Evolutionary conservation across 2,329 filamentous ascomycete genomes (phyloP), one percentile per base, ranked within the genome.

Genomic region (Cercospora citrullina): DNA sequence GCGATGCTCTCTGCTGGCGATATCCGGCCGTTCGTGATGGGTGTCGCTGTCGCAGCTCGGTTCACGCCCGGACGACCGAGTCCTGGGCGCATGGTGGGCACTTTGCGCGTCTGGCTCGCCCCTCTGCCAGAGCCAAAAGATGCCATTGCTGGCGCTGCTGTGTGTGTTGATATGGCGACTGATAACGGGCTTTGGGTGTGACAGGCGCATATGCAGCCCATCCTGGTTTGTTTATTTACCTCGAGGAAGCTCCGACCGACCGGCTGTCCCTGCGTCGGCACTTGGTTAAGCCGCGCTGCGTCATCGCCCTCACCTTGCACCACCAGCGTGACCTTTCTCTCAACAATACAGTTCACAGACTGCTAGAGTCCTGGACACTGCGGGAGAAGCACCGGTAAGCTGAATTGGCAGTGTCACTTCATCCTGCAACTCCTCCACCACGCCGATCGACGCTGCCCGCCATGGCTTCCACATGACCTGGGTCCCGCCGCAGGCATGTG

Each of bases 1-100:
- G 86, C 84, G 23, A 92, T 77, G 7, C 91, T 92, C 57, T 88
- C 87, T 68, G 91, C 87, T 5, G 93, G 92, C 5, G 94, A 94
- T 12, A 85, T 81, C 30, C 90, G 80, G 69, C 86, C 83, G 74
- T 79, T 80, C 18, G 79, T 60, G 79, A 79, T 77, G 66, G 82
- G 82, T 68, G 82, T 82, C 39, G 79, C 80, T 55, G 85, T 84
- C 63, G 84, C 83, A 42, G 87, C 83, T 72, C 78, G 66, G 65
- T 69, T 76, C 7, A 72, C 68, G 65, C 69, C 75, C 6, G 76
- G 77, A 26, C 85, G 83, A 26, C 87, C 85, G 39, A 84, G 85
- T 71, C 85, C 82, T 45, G 84, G 85, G 70, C 86, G 82, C 78
- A 87, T 86, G 64, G 81, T 75, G 16, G 75, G 72, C 63, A 75